These are phyloP conservation scores for Fragilaria radians DNA, from an alignment of 108 stramenopile species.

Conservation along the genomic window DNA sequence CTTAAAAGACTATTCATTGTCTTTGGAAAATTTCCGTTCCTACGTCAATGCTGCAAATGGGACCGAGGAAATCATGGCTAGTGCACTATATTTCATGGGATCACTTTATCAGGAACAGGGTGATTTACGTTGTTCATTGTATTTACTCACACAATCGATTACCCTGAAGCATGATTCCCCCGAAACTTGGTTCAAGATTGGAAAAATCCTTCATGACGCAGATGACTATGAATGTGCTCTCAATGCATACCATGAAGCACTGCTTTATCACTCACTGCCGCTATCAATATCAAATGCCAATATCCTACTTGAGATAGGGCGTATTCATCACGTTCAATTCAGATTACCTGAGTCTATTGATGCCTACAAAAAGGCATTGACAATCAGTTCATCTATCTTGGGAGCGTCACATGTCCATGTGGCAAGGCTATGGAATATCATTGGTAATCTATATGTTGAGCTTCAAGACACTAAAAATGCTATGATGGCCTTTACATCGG, in stretches of 20 bases:
- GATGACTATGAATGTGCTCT: neutral
- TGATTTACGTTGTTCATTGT: neutral
- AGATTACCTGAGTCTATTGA: neutral
- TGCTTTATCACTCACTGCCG: neutral
- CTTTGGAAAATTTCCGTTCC: neutral
- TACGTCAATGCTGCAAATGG: neutral
- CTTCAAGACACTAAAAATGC: neutral
- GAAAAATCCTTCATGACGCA: neutral
- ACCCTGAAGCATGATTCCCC: neutral
- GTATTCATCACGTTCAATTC: neutral
- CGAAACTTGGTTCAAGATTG: neutral
- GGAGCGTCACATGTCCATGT: neutral
- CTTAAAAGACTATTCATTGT: neutral
- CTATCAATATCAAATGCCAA: neutral
- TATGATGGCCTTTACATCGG: neutral
- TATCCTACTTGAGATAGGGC: neutral
- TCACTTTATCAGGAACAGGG: neutral
- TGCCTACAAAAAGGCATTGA: neutral
- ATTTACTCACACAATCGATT: neutral
- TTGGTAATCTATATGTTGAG: neutral
- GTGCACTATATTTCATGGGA: neutral
- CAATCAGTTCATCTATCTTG: neutral
- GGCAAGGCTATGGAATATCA: neutral
- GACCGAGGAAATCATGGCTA: neutral
- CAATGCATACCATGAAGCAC: neutral